Evolutionary conservation across 1,139 yeast species (phyloP).

Genomic region (Casaregolazyma suthepensis): DNA sequence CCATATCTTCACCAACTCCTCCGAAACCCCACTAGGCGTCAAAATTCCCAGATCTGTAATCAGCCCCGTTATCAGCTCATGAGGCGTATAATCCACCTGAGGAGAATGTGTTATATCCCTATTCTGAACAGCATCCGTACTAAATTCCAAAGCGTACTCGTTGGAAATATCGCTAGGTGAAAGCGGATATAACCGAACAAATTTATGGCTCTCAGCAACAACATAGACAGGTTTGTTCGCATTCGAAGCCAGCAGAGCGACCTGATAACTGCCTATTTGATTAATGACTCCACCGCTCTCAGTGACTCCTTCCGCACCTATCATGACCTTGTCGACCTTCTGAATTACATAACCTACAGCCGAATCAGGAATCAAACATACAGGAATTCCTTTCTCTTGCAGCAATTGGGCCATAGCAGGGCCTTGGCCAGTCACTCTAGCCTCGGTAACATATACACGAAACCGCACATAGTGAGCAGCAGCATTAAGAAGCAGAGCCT

Average conservation of each 20-base stretch:
- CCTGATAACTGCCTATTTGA: constrained; percentile 91
- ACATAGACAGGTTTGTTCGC: constrained; percentile 93
- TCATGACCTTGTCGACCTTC: constrained; percentile 85
- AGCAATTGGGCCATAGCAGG: constrained; percentile 64
- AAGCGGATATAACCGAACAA: constrained; percentile 91
- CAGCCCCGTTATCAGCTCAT: constrained; percentile 89
- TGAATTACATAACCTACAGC: constrained; percentile 93
- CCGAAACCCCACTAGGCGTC: constrained; percentile 96
- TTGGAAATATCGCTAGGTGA: constrained; percentile 88
- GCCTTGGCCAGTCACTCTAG: constrained; percentile 83
- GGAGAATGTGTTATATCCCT: constrained; percentile 35
- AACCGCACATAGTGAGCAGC: constrained; percentile 71
- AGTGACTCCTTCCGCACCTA: constrained; percentile 98
- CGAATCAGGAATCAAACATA: constrained; percentile 81
- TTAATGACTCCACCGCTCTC: constrained; percentile 98
- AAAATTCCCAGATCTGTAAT: constrained; percentile 94
- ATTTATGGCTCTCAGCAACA: constrained; percentile 90
- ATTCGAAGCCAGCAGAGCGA: constrained; percentile 86
- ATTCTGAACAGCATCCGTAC: constrained; percentile 19
- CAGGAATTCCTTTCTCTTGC: constrained; percentile 79
- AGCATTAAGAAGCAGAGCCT: constrained; percentile 67
- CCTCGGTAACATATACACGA: constrained; percentile 87
- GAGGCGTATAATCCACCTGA: constrained; percentile 86
- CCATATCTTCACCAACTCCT: constrained; percentile 97
- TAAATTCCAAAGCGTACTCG: constrained; percentile 37